These are phyloP conservation scores for Lasiosphaeriaceae sp. DNA, from an alignment of 495 filamentous ascomycete genomes.

Conservation along the genomic window DNA sequence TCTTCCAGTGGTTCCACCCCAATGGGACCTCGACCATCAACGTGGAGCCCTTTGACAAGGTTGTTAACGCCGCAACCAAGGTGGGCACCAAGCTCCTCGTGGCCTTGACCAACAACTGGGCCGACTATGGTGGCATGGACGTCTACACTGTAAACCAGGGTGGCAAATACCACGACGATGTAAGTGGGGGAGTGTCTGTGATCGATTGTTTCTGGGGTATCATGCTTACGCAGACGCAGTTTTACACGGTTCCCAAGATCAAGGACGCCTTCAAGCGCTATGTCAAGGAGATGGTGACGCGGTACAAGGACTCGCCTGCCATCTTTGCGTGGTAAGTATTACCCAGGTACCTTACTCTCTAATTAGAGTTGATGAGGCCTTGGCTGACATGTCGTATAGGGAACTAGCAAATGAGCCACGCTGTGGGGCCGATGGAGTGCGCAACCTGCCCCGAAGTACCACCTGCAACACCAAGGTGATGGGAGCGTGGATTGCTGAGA, in stretches of 20 bases:
- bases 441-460: slow-evolving; percentile 40
- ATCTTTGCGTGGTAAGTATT: slow-evolving; percentile 41
- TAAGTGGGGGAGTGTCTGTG: slow-evolving; percentile 14
- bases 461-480: slow-evolving; percentile 39
- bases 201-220: background rate
- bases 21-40: slow-evolving; percentile 51
- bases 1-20: slow-evolving; percentile 35
- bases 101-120: slow-evolving; percentile 52
- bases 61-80: slow-evolving; percentile 56
- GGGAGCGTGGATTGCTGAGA: slow-evolving; percentile 43
- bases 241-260: slow-evolving; percentile 39
- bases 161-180: slow-evolving; percentile 34
- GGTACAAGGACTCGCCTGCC: slow-evolving; percentile 46
- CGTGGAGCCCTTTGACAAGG: slow-evolving; percentile 62
- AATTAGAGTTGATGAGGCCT: too few species aligned
- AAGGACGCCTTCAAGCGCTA: slow-evolving; percentile 49
- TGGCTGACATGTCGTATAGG: too few species aligned
- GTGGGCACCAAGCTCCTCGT: slow-evolving; percentile 58
- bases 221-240: slow-evolving; percentile 25
- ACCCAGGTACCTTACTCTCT: too few species aligned
- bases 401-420: slow-evolving; percentile 54
- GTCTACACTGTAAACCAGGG: slow-evolving; percentile 37
- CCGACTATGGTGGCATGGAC: slow-evolving; percentile 51
- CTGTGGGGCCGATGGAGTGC: slow-evolving; percentile 36
- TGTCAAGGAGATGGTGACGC: slow-evolving; percentile 43